Base-by-base conservation (phyloP, 352 stramenopile genomes). In the Blastocystis sp. region DNA sequence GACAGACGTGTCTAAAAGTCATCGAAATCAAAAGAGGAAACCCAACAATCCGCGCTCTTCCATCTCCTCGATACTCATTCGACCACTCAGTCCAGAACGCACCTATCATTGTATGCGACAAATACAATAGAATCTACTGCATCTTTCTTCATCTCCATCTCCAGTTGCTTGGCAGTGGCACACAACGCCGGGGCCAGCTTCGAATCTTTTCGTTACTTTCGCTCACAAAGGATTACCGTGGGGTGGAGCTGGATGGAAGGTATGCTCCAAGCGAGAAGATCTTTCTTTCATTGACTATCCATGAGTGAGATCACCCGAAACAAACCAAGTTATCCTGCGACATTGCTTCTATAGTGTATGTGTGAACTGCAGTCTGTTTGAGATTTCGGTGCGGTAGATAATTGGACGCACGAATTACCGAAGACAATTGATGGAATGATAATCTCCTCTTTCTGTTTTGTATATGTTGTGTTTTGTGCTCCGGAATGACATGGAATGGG, bases 111-210 rank as follows among this genome's bases (percentile, higher is more conserved):
- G 7, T 49, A 49, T 21, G 21, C n/a, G 4, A 71, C 9, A 38
- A 27, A 46, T 48, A 14, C 24, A 38, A 42, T 38, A 44, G 7
- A 14, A 38, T 21, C n/a, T 46, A 71, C 24, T n/a, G n/a, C 18
- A 71, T 71, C 59, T 24, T 71, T 71, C 59, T 71, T 71, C 59
- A 71, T 71, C 24, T 71, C 32, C 0, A 14, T 38, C 0, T 71
- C 59, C n/a, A 71, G 59, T 14, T 38, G 8, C 8, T 71, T 38
- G 14, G 59, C 59, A 9, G n/a, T 71, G 29, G 59, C 59, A 21
- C 11, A 14, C 29, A 71, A 48, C 38, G 59, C 59, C 11, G 59
- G 59, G 36, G 24, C 59, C 21, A 46, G 8, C 0, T n/a, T 24
- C 6, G 8, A 24, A 27, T 38, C 32, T 44, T 21, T n/a, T 18